phyloP scores from a whole-genome alignment of 1,284 basidiomycete genomes.

The Boletus smithii region DNA sequence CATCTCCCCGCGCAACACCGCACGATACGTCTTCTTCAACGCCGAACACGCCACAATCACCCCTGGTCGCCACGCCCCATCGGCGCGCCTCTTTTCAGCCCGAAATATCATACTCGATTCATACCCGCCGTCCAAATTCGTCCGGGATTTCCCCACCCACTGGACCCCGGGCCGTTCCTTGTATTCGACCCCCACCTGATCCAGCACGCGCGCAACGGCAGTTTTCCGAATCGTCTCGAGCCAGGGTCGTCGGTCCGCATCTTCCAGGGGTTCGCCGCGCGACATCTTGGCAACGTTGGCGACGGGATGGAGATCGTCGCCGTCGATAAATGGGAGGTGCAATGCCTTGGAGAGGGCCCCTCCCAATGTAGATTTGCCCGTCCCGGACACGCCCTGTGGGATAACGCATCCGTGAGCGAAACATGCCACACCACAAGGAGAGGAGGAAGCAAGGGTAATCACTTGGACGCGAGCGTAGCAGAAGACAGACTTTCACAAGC shows the following conservation, averaged over 20 bases:
- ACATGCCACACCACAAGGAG: too few relatives aligned
- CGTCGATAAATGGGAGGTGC: constrained; percentile 79
- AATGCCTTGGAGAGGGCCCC: constrained; percentile 59
- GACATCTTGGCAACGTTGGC: constrained; percentile 90
- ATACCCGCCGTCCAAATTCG: too few relatives aligned
- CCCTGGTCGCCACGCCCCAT: constrained; percentile 33
- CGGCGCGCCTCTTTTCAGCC: too few relatives aligned
- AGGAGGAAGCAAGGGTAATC: too few relatives aligned
- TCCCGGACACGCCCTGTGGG: constrained; percentile 73
- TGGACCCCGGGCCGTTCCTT: too few relatives aligned
- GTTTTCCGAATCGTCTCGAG: constrained; percentile 67
- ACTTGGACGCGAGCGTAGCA: too few relatives aligned
- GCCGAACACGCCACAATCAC: constrained; percentile 87
- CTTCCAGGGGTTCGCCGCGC: constrained; percentile 71
- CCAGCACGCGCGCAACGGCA: constrained; percentile 52
- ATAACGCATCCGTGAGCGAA: too few relatives aligned
- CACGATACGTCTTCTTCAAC: constrained; percentile 78
- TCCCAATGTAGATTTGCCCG: constrained; percentile 90
- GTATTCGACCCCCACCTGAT: constrained; percentile 34
- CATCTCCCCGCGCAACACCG: constrained; percentile 63
- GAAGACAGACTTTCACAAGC: too few relatives aligned
- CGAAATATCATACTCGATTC: too few relatives aligned
- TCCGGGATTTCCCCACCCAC: too few relatives aligned
- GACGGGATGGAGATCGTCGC: constrained; percentile 83
- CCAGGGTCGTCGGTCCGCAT: constrained; percentile 87